A percentile compares a stretch with the other conserved stretches of the same genome.
These are phyloP conservation scores for Kluyveromyces sp. DNA, from an alignment of 1,139 yeast species.

Conservation along the genomic window DNA sequence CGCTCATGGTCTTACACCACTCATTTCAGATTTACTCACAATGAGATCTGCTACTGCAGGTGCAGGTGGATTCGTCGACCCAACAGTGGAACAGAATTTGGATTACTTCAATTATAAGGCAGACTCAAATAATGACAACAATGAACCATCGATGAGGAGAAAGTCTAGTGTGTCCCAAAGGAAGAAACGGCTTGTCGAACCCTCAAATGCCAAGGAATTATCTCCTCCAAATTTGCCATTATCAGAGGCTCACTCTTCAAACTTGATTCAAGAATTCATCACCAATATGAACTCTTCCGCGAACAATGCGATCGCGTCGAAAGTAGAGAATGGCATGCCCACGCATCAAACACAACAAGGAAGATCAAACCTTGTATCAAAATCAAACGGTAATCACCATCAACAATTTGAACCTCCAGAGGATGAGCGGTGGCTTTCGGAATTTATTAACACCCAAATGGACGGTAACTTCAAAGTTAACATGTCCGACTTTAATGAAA, in stretches of 20 bases:
- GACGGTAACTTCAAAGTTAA: conserved; percentile 39
- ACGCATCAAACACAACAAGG: not conserved
- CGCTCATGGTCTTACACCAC: conserved; percentile 15
- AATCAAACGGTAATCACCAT: not conserved
- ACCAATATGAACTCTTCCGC: conserved; percentile 1
- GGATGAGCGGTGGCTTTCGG: conserved; percentile 58
- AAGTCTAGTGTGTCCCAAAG: not conserved
- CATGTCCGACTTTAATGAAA: conserved; percentile 42
- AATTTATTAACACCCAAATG: conserved; percentile 57
- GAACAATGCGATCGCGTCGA: not conserved
- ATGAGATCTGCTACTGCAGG: conserved; percentile 30
- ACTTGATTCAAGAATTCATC: conserved; percentile 5
- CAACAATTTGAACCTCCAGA: conserved; percentile 2
- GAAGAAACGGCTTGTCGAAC: not conserved
- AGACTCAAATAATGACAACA: not conserved
- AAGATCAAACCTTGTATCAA: no score
- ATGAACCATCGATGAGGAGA: conserved; percentile 1
- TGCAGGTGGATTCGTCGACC: conserved; percentile 23
- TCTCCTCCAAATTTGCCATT: not conserved
- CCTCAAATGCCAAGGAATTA: not conserved
- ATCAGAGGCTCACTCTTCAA: conserved; percentile 1
- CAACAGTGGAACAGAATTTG: conserved; percentile 18
- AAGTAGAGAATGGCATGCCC: not conserved
- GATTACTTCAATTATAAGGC: conserved; percentile 20
- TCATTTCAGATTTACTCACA: conserved; percentile 29